These are phyloP conservation scores for Albophoma yamanashiensis DNA, from an alignment of 2,329 filamentous ascomycete species.

Conservation along the genomic window DNA sequence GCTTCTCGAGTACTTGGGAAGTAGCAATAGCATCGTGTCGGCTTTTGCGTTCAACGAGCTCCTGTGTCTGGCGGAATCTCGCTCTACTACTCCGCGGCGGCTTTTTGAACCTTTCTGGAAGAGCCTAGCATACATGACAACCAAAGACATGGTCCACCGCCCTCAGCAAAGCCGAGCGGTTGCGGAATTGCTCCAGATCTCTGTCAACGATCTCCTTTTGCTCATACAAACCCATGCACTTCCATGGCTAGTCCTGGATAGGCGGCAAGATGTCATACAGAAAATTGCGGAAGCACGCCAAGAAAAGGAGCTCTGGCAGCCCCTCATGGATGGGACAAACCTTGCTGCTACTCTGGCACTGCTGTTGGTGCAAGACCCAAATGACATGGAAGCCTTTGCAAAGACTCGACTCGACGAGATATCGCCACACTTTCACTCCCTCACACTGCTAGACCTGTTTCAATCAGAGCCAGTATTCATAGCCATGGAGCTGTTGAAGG, in stretches of 20 bases:
- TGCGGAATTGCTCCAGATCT: constrained; percentile 70
- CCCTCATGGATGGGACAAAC: constrained; percentile 46
- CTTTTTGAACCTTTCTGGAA: constrained; percentile 85
- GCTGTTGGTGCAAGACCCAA: constrained; percentile 45
- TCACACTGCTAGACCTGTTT: constrained; percentile 57
- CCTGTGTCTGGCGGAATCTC: constrained; percentile 57
- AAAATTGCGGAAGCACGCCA: constrained; percentile 71
- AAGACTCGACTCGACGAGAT: constrained; percentile 59
- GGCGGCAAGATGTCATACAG: constrained; percentile 66
- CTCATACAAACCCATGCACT: constrained; percentile 72
- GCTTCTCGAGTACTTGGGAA: constrained; percentile 78
- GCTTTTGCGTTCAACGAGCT: constrained; percentile 78
- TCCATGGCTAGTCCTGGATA: constrained; percentile 74
- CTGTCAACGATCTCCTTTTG: constrained; percentile 61
- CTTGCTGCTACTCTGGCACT: constrained; percentile 47
- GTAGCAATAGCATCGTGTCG: constrained; percentile 68
- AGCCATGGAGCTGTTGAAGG: constrained; percentile 73
- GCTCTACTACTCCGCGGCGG: constrained; percentile 50
- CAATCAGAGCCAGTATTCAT: constrained; percentile 65
- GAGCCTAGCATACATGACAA: constrained; percentile 68
- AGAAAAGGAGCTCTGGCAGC: constrained; percentile 49
- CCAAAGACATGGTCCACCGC: constrained; percentile 68
- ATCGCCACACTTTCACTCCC: constrained; percentile 57
- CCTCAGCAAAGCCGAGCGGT: constrained; percentile 77
- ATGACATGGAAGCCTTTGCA: constrained; percentile 51